Evolutionary conservation across 192 early-diverging fungal species (phyloP).

Genomic region (Podila epigama): DNA sequence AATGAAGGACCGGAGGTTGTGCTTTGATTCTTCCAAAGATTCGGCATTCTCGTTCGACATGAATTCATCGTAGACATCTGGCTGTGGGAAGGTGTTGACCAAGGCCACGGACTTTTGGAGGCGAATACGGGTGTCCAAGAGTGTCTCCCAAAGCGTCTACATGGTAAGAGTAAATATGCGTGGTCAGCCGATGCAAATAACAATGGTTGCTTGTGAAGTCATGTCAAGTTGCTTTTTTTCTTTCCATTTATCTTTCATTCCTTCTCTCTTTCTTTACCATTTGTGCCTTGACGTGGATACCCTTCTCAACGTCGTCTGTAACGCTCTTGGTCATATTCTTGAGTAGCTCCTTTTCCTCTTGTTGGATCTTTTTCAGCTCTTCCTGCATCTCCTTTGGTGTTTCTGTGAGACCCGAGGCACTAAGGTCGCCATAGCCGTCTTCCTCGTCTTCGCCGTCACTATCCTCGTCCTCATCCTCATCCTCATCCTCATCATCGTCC

Average conservation of each 20-base stretch:
- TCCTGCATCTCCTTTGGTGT: constrained; percentile 52
- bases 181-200: background rate
- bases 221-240: no score
- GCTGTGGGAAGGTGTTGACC: constrained; percentile 60
- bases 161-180: background rate
- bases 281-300: constrained; percentile 89
- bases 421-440: constrained; percentile 46
- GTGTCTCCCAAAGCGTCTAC: constrained; percentile 81
- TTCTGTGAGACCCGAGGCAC: constrained; percentile 26
- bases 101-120: constrained; percentile 78
- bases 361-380: constrained; percentile 77
- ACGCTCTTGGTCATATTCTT: constrained; percentile 77
- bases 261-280: constrained; percentile 77
- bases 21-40: constrained; percentile 32
- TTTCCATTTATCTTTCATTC: no score
- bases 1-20: constrained; percentile 48
- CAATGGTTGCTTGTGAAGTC: no score
- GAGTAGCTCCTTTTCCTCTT: constrained; percentile 87
- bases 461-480: constrained; percentile 46
- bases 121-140: constrained; percentile 88
- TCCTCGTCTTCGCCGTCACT: constrained; percentile 54
- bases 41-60: constrained; percentile 35
- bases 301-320: constrained; percentile 87
- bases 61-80: constrained; percentile 19
- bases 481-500: constrained; percentile 33